Base-by-base conservation (phyloP, 2,329 filamentous ascomycete genomes). In the Chalaropsis ovoidea region DNA sequence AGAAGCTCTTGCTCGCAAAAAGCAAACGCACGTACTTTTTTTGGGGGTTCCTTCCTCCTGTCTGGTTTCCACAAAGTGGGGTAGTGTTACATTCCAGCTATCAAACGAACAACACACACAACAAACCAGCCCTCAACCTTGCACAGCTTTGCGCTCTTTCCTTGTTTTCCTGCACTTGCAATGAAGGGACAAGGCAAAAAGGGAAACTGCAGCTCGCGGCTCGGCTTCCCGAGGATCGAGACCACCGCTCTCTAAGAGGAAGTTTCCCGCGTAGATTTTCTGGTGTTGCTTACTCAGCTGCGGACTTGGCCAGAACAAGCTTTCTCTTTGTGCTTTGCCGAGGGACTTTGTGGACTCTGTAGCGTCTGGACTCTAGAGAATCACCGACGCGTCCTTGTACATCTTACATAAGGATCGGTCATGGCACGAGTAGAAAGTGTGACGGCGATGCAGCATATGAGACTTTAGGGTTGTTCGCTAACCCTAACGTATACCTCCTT, bases 51-150 rank as follows among this genome's bases (percentile, higher is more conserved):
- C 52, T 56, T 31, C 52, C 22, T 56, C 27, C 52, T 56, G 13
- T 56, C 52, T 56, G 31, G 52, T 35, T n/a, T 31, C 27, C 52
- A 35, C 27, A 56, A 35, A 56, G 52, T 56, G 52, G 52, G 52
- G 24, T n/a, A 35, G 24, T 56, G 52, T 56, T 56, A 31, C 52
- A 56, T 56, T 56, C 27, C 27, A 56, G 52, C 52, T 31, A 56
- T 56, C 52, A 56, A 49, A 24, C 52, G 2, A 49, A 49, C 17
- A 49, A 19, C 17, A 49, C 7, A 19, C 6, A 52, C 15, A 22
- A 24, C 1, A 22, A 22, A 52, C n/a, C n/a, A 49, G 22, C 19
- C 5, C 6, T 31, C 19, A 52, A 61, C 13, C n/a, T 22, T 45
- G 24, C 17, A 10, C 27, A 8, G 27, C 31, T 35, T 52, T 24